A percentile compares a stretch with the other conserved stretches of the same genome.
Conservation (phyloP, 805 yeast species). For the Candida lessepsii region DNA sequence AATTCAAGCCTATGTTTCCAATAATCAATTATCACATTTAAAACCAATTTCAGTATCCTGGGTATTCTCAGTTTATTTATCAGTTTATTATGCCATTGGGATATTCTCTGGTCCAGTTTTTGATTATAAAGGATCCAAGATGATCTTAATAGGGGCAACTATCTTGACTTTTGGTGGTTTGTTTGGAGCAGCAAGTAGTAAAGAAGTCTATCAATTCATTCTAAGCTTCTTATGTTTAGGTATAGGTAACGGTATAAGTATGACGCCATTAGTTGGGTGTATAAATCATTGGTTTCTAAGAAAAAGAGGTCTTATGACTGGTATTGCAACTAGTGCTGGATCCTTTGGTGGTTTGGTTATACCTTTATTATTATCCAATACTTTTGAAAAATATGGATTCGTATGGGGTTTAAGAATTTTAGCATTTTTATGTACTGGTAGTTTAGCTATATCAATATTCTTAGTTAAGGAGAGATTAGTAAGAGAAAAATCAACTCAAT, state of each 20-base stretch:
- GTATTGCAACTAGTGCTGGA: slow-evolving; percentile 65
- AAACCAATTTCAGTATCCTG: slow-evolving; percentile 54
- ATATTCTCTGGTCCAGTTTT: slow-evolving; percentile 58
- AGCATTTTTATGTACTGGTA: slow-evolving; percentile 30
- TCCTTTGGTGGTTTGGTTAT: slow-evolving; percentile 63
- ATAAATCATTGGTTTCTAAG: slow-evolving; percentile 64
- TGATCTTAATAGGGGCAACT: slow-evolving; percentile 43
- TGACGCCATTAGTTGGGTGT: slow-evolving; percentile 60
- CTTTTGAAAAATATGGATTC: slow-evolving; percentile 50
- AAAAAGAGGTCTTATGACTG: slow-evolving; percentile 56
- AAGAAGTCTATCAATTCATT: slow-evolving; percentile 58
- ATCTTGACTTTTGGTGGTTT: slow-evolving; percentile 46
- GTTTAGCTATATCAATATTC: slow-evolving; percentile 21
- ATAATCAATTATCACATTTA: slow-evolving; percentile 48
- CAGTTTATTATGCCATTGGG: slow-evolving; percentile 48
- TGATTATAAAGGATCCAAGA: slow-evolving; percentile 57
- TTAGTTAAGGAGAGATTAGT: slow-evolving; percentile 29
- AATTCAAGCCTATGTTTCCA: slow-evolving; percentile 56
- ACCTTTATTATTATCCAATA: slow-evolving; percentile 51
- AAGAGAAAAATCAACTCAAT: slow-evolving; percentile 4
- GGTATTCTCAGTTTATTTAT: slow-evolving; percentile 59
- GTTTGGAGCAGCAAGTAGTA: slow-evolving; percentile 56
- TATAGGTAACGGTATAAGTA: slow-evolving; percentile 55
- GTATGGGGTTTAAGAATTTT: slow-evolving; percentile 58
- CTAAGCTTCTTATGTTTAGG: slow-evolving; percentile 57